Evolutionary conservation across 345 rosid species (phyloP), one percentile per base, ranked within the genome.

Genomic region (Gossypium thurberi): DNA sequence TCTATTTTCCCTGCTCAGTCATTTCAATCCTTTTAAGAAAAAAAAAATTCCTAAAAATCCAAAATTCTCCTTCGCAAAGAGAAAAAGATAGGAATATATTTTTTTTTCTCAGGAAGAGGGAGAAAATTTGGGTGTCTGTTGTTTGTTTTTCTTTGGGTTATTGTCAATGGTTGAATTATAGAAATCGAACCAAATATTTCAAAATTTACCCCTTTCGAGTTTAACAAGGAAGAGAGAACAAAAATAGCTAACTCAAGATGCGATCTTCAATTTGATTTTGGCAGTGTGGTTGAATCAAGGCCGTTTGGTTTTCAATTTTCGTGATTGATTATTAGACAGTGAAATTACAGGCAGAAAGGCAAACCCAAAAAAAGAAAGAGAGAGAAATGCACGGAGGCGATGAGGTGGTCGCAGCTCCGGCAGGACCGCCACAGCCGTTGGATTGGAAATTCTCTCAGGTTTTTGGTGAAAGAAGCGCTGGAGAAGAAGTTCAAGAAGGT

Each of bases 361-460:
- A 11, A 23, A 46, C 14, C n/a, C 47, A 2, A 21, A 13, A 65
- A 21, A 2, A 18, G 21, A 52, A 52, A 17, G 7, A 52, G 5
- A 17, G 20, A 20, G 2, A 73, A 76, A 90, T 90, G 94, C 82
- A 85, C 87, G 86, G 82, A 75, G 87, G 85, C 76, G 89, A 76
- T 79, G 85, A 74, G 57, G 87, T 77, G 75, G 79, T 85, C 71
- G 74, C 78, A 77, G 83, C 85, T 78, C 78, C 78, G 62, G 74
- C 78, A 21, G 82, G 67, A 56, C 79, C 82, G 75, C 78, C 84
- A 63, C 84, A 78, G 76, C 86, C 88, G 71, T 82, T 91, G 65
- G 98, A 94, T 52, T 94, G 97, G 98, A 94, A 91, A 86, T 94
- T 94, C 84, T 87, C 98, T 71, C 98, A 94, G 86, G 97, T 94